phyloP scores from a whole-genome alignment of 768 basidiomycete species.

The Mycena galopus region DNA sequence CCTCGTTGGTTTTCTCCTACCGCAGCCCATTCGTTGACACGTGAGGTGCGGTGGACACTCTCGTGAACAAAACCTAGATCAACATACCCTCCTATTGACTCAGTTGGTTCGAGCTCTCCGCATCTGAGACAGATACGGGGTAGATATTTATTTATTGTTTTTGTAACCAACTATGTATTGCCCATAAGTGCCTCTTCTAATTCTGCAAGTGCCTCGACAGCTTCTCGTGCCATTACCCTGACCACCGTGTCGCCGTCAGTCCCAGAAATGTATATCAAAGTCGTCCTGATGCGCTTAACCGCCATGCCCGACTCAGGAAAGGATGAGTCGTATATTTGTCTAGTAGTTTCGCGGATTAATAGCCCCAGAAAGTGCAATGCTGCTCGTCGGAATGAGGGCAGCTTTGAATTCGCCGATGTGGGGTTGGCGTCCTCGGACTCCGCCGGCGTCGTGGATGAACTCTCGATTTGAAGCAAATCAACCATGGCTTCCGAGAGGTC shows the following conservation, averaged over 20 bases:
- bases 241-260: constrained; percentile 82
- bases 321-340: constrained; percentile 61
- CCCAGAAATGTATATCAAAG: constrained; percentile 75
- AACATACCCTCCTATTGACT: constrained; percentile 83
- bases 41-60: constrained; percentile 22
- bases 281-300: constrained; percentile 66
- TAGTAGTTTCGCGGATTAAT: constrained; percentile 71
- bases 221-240: constrained; percentile 83
- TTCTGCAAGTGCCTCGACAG: constrained; percentile 65
- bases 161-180: constrained; percentile 35
- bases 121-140: constrained; percentile 97
- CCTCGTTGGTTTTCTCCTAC: constrained; percentile 40
- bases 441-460: constrained; percentile 46
- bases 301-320: constrained; percentile 48
- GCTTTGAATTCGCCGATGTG: constrained; percentile 68
- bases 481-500: constrained; percentile 78
- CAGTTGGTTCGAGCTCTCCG: constrained; percentile 72
- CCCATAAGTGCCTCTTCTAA: constrained; percentile 61
- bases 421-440: constrained; percentile 64
- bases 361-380: constrained; percentile 86
- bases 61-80: constrained; percentile 64
- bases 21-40: constrained; percentile 38
- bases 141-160: constrained; percentile 53
- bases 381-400: constrained; percentile 86
- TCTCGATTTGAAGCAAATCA: constrained; percentile 82